Percentiles rank a stretch among this genome's conserved stretches.
Conservation (phyloP, 164 flowering plant genomes). For the Chimonanthus salicifolius region DNA sequence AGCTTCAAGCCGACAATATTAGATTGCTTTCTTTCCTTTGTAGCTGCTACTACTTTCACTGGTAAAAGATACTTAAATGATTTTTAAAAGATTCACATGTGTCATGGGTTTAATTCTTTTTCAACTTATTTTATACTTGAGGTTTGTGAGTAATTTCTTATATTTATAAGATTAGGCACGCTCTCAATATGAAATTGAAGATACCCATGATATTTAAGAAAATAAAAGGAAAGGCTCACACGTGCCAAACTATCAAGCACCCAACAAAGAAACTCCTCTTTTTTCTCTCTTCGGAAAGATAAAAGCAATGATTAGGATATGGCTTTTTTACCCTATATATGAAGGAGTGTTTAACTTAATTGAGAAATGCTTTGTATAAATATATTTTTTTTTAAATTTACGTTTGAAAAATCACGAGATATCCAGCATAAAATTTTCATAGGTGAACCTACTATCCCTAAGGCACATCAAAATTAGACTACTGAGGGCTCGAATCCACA, state of each 20-base stretch:
- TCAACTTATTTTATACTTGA: not conserved
- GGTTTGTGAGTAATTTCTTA: not conserved
- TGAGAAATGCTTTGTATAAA: too few species aligned
- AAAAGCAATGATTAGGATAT: not conserved
- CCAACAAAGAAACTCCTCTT: not conserved
- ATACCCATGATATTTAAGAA: too few species aligned
- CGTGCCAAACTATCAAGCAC: not conserved
- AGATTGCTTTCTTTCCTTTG: not conserved
- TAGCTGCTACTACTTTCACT: not conserved
- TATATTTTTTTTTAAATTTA: too few species aligned
- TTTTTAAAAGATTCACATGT: not conserved
- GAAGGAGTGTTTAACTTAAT: too few species aligned
- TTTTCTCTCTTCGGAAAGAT: not conserved
- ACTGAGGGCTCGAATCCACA: too few species aligned
- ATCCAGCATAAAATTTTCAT: too few species aligned
- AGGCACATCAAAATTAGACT: too few species aligned
- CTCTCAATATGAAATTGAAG: not conserved
- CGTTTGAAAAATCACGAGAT: too few species aligned
- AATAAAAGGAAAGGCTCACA: too few species aligned
- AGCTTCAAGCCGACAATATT: not conserved
- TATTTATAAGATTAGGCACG: not conserved
- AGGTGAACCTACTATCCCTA: too few species aligned
- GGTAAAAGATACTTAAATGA: not conserved
- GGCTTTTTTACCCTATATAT: too few species aligned
- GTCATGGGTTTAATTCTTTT: not conserved